These are phyloP conservation scores for Spongospora subterranea DNA, from an alignment of 208 protist species.

Conservation along the genomic window DNA sequence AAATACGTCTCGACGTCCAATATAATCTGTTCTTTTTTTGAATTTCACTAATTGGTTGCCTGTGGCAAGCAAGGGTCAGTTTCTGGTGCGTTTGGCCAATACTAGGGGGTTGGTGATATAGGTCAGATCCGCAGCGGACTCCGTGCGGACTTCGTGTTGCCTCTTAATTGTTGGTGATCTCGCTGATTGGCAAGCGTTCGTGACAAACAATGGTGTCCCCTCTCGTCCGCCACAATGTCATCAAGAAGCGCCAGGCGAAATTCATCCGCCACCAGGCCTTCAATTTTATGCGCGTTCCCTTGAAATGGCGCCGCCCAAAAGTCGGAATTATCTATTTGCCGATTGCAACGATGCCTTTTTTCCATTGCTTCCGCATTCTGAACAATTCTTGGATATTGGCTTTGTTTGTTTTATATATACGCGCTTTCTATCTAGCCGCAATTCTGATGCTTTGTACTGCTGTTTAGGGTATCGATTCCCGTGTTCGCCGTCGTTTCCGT, in stretches of 20 bases:
- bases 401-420: no score
- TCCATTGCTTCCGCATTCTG: no score
- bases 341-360: no score
- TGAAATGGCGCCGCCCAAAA: constrained; percentile 93
- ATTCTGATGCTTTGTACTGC: no score
- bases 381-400: no score
- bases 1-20: no score
- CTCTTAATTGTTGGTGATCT: background rate
- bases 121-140: background rate
- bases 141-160: background rate
- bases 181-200: background rate
- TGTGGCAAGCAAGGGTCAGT: no score
- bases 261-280: constrained; percentile 70
- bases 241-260: constrained; percentile 68
- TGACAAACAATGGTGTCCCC: constrained; percentile 56
- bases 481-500: constrained; percentile 94
- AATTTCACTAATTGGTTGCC: no score
- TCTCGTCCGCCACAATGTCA: constrained; percentile 62
- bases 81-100: background rate
- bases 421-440: no score
- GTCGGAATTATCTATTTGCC: no score
- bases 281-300: constrained; percentile 59
- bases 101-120: background rate
- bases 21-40: no score
- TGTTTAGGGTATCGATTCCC: constrained; percentile 93